Base-by-base conservation (phyloP, 208 protist genomes). In the Leishmania mexicana region DNA sequence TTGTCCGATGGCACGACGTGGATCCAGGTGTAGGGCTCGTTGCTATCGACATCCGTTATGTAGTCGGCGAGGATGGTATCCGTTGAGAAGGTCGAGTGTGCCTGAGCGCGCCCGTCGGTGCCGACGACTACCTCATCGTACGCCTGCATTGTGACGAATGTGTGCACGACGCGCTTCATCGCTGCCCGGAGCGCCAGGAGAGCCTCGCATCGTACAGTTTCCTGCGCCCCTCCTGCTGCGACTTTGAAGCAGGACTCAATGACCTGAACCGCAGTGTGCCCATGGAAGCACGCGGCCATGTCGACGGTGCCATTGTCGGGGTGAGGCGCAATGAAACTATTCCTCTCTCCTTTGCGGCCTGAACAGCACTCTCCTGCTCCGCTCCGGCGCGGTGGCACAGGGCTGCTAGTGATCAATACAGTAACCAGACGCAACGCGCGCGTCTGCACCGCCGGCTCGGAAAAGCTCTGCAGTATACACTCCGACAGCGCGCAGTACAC, bases 51-150 rank as follows among this genome's bases (percentile, higher is more conserved):
- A 75, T 96, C 91, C 11, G 88, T 68, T 11, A 84, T 87, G 78
- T 93, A 96, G 83, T 95, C 86, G 28, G 86, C 78, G 42, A 96
- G 81, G 15, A 88, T 47, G 19, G 93, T 94, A 49, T 78, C 83
- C 45, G 93, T 92, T 3, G 87, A 74, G 78, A 96, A 96, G 67
- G 53, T 60, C 24, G 80, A 42, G 40, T 83, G 77, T 38, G 79
- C 53, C 54, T 80, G 62, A 6, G 57, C 54, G 31, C 13, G 38
- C 40, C 75, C 49, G 35, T 64, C 75, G 11, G 78, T n/a, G 19
- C 51, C 80, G 1, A 13, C 49, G 38, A 35, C 21, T n/a, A 45
- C 67, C n/a, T 72, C 81, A 40, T 70, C 54, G 76, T 62, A 62
- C 21, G 53, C 35, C 31, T 35, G 75, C 78, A 83, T 82, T 51